phyloP scores from a whole-genome alignment of 1,284 basidiomycete genomes.

The Ganoderma resinaceum region DNA sequence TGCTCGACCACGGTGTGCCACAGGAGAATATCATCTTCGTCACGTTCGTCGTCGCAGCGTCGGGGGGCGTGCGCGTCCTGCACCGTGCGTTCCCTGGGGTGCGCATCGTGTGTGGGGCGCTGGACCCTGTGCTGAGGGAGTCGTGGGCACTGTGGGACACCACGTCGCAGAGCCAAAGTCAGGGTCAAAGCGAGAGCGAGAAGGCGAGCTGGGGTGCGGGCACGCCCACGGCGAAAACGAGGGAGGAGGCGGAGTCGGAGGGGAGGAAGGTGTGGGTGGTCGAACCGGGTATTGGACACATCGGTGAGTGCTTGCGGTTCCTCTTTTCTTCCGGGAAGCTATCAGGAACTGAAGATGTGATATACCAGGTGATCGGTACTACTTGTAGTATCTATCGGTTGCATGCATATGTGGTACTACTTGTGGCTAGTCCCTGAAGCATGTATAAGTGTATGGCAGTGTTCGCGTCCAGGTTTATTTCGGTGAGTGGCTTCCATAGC shows the following conservation, averaged over 20 bases:
- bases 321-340: conserved; percentile 28
- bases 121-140: conserved; percentile 79
- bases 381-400: conserved; percentile 38
- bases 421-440: background rate
- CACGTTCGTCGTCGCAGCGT: conserved; percentile 85
- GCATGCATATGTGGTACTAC: background rate
- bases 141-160: conserved; percentile 65
- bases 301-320: conserved; percentile 54
- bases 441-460: background rate
- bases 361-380: conserved; percentile 56
- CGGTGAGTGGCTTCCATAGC: background rate
- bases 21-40: conserved; percentile 88
- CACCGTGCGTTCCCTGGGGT: conserved; percentile 85
- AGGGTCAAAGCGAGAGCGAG: conserved; percentile 47
- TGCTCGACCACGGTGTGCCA: conserved; percentile 93
- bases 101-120: conserved; percentile 82
- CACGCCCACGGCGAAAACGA: conserved; percentile 30
- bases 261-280: conserved; percentile 77
- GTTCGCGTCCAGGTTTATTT: background rate
- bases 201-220: background rate
- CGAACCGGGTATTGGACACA: conserved; percentile 84
- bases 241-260: conserved; percentile 41
- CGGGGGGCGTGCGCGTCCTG: conserved; percentile 81
- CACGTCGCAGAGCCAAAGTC: conserved; percentile 37
- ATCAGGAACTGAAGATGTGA: conserved; percentile 48